Evolutionary conservation across 768 basidiomycete species (phyloP), one percentile per base, ranked within the genome.

Genomic region (Termitomyces heimii): DNA sequence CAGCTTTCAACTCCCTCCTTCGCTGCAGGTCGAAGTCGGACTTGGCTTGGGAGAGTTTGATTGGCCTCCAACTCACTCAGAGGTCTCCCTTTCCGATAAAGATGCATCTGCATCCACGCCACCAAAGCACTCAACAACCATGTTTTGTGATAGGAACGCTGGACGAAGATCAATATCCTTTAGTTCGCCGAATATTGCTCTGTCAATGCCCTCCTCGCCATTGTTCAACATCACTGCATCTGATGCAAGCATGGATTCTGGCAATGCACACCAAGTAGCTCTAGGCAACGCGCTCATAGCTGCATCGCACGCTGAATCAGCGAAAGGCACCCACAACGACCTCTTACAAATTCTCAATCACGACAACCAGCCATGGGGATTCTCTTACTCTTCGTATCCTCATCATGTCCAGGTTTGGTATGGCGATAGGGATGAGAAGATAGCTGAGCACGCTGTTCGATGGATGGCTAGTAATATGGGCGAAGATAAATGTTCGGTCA

Each of bases 221-320:
- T 75, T 77, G 24, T 76, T 77, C 24, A 82, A 79, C 60, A 68
- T 74, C 42, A 67, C 71, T 59, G 69, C 71, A 54, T 67, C 76
- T 8, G 65, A 67, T 50, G 65, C 70, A 28, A 63, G 62, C 56
- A 61, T 62, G 59, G 66, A 64, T 13, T 67, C 73, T n/a, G 70
- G 67, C 24, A 77, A 65, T 56, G 67, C 74, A 28, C 82, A 82
- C 65, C 88, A 91, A 62, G 85, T 82, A 14, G 80, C 86, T 2
- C 78, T 98, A n/a, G 92, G 88, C 35, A 93, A 89, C 57, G 94
- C 94, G 2, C 79, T 99, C 32, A 85, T 95, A 43, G 92, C 92
- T 24, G 96, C 96, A 0, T 95, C 94, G 1, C 95, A 99, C 68
- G 89, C 95, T 2, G 96, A 98, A 68, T 94, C 93, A 5, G 83